Evolutionary conservation across 805 yeast species (phyloP).

Genomic region (Metschnikowia arizonensis): DNA sequence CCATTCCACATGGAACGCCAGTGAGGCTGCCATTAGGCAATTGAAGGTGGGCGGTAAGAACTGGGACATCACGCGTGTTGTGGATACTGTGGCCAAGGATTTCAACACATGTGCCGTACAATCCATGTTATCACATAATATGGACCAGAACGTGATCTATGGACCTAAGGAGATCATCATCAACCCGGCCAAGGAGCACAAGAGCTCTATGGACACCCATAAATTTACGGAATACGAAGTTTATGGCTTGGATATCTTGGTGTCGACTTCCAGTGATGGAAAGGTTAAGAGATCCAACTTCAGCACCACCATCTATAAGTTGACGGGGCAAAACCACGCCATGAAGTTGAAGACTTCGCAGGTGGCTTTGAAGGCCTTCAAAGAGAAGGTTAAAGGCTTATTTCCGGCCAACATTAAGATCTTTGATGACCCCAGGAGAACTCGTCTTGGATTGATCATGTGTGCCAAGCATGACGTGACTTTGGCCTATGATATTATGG

Average conservation of each 20-base stretch:
- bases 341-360: conserved; percentile 71
- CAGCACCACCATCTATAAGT: conserved; percentile 67
- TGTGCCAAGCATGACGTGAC: conserved; percentile 63
- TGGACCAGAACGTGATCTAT: conserved; percentile 59
- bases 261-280: conserved; percentile 62
- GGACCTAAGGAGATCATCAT: conserved; percentile 74
- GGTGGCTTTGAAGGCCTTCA: conserved; percentile 60
- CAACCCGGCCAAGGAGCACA: conserved; percentile 69
- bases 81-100: conserved; percentile 55
- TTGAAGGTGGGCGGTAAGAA: conserved; percentile 65
- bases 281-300: conserved; percentile 57
- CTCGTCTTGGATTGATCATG: conserved; percentile 71
- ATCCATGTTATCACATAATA: conserved; percentile 74
- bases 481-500: conserved; percentile 62
- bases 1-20: conserved; percentile 71
- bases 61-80: conserved; percentile 70
- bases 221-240: conserved; percentile 74
- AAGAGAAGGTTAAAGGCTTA: conserved; percentile 53
- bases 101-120: conserved; percentile 62
- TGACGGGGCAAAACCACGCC: conserved; percentile 63
- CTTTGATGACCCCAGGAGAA: conserved; percentile 64
- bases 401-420: conserved; percentile 69
- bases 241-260: conserved; percentile 68
- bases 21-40: conserved; percentile 72
- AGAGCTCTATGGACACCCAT: conserved; percentile 55